phyloP scores from a whole-genome alignment of 192 early-diverging fungal genomes.

The Entomortierella chlamydospora region DNA sequence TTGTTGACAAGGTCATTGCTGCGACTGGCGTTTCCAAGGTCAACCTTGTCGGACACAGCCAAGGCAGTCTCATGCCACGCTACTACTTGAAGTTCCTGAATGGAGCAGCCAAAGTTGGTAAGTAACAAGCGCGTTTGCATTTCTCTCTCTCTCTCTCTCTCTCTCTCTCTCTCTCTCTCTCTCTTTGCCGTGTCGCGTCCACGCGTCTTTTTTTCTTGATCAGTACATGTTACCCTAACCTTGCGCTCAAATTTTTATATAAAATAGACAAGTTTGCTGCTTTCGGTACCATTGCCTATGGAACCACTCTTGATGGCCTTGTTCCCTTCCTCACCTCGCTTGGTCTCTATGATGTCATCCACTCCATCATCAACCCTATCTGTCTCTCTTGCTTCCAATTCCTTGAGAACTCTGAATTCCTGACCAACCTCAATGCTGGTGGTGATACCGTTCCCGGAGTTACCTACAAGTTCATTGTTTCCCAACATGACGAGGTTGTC shows the following conservation, averaged over 20 bases:
- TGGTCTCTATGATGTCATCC: constrained; percentile 26
- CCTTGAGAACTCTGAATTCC: constrained; percentile 18
- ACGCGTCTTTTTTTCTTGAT: too few relatives aligned
- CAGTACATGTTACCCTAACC: too few relatives aligned
- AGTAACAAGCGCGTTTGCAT: not conserved
- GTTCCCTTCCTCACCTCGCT: constrained; percentile 21
- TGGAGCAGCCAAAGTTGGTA: constrained; percentile 39
- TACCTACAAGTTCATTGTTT: constrained; percentile 37
- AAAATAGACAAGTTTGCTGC: constrained; percentile 40
- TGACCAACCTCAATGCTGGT: constrained; percentile 31
- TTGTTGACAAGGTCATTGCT: constrained; percentile 44
- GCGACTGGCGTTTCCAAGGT: constrained; percentile 45
- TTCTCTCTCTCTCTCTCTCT: not conserved
- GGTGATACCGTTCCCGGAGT: constrained; percentile 53
- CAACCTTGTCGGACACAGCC: constrained; percentile 42
- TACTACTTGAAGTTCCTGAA: constrained; percentile 42
- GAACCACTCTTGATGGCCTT: constrained; percentile 23
- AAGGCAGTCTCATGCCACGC: constrained; percentile 38
- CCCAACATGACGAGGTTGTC: constrained; percentile 35
- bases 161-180: too few relatives aligned
- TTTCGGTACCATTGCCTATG: constrained; percentile 44
- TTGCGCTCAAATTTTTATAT: not conserved
- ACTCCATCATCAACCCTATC: constrained; percentile 32
- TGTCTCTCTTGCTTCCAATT: constrained; percentile 48
- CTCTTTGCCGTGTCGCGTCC: too few relatives aligned